These are phyloP conservation scores for Cyclotella sp. DNA, from an alignment of 108 stramenopile genomes.

Conservation along the genomic window DNA sequence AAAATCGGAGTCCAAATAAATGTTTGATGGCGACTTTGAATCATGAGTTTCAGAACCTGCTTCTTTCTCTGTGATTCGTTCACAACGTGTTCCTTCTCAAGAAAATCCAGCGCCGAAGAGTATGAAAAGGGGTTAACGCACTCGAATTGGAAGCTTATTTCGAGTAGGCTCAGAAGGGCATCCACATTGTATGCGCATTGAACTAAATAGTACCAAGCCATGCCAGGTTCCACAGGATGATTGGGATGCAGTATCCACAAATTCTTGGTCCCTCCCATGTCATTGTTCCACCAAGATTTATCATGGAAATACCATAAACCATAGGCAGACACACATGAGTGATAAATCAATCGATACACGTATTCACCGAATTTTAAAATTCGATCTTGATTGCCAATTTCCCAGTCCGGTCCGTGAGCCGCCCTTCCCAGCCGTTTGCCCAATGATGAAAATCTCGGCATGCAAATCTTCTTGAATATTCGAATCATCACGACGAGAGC, in stretches of 20 bases:
- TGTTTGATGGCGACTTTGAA: constrained; percentile 8
- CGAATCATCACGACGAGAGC: constrained; percentile 61
- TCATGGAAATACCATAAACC: constrained; percentile 71
- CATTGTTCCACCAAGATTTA: constrained; percentile 69
- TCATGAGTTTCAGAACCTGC: constrained; percentile 33
- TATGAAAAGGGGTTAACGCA: constrained; percentile 47
- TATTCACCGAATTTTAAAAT: constrained; percentile 90
- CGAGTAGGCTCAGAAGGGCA: constrained; percentile 72
- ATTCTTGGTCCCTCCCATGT: constrained; percentile 55
- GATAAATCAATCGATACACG: constrained; percentile 81
- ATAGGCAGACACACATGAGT: constrained; percentile 62
- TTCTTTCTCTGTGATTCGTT: constrained; percentile 38
- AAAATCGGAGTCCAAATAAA: constrained; percentile 53
- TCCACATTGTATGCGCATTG: constrained; percentile 89
- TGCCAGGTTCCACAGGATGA: constrained; percentile 73
- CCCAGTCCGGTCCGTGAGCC: constrained; percentile 77
- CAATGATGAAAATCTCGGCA: constrained; percentile 67
- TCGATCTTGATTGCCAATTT: constrained; percentile 59
- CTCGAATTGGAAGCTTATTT: constrained; percentile 62
- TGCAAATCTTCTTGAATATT: constrained; percentile 54
- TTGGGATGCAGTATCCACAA: constrained; percentile 69
- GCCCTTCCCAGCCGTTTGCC: constrained; percentile 61
- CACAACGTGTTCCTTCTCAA: constrained; percentile 38
- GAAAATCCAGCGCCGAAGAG: constrained; percentile 44
- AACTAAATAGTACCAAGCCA: constrained; percentile 89